Percentiles rank a stretch among this genome's conserved stretches.
These are phyloP conservation scores for Populus nigra DNA, from an alignment of 345 rosid genomes.

Conservation along the genomic window DNA sequence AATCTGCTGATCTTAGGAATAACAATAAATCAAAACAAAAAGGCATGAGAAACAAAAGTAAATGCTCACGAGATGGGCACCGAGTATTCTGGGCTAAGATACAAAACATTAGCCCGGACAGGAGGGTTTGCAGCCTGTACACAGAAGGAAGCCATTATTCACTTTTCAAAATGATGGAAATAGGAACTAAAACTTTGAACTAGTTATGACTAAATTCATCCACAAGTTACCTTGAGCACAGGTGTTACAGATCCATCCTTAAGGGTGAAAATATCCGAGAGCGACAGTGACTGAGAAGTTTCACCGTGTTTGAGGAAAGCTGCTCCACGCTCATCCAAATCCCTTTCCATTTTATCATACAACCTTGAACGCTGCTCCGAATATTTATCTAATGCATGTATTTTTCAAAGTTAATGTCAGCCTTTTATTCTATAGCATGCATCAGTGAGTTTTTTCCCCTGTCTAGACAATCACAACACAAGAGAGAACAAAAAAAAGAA, in stretches of 20 bases:
- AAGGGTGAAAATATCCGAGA: slow-evolving; percentile 72
- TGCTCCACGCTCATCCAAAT: slow-evolving; percentile 69
- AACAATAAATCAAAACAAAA: not conserved
- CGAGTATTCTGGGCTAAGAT: slow-evolving; percentile 66
- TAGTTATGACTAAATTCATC: not conserved
- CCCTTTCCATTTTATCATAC: slow-evolving; percentile 78
- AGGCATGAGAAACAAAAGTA: slow-evolving; percentile 14
- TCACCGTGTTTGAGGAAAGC: slow-evolving; percentile 76
- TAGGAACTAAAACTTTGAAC: not conserved
- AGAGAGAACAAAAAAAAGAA: not conserved
- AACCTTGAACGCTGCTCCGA: slow-evolving; percentile 50
- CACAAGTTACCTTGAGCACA: slow-evolving; percentile 55
- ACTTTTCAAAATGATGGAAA: not conserved
- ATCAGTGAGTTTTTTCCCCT: too few relatives aligned
- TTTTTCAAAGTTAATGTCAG: not conserved
- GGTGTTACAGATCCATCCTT: slow-evolving; percentile 66
- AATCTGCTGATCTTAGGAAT: not conserved
- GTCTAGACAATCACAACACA: not conserved
- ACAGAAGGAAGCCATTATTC: slow-evolving; percentile 11
- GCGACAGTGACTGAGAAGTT: slow-evolving; percentile 80
- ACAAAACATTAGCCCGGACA: slow-evolving; percentile 82
- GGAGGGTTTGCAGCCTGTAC: slow-evolving; percentile 79
- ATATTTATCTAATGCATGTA: slow-evolving; percentile 41
- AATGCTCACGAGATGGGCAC: slow-evolving; percentile 70
- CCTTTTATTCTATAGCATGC: not conserved